Conservation (phyloP, 2,329 filamentous ascomycete genomes). For the Penicillium sp. region DNA sequence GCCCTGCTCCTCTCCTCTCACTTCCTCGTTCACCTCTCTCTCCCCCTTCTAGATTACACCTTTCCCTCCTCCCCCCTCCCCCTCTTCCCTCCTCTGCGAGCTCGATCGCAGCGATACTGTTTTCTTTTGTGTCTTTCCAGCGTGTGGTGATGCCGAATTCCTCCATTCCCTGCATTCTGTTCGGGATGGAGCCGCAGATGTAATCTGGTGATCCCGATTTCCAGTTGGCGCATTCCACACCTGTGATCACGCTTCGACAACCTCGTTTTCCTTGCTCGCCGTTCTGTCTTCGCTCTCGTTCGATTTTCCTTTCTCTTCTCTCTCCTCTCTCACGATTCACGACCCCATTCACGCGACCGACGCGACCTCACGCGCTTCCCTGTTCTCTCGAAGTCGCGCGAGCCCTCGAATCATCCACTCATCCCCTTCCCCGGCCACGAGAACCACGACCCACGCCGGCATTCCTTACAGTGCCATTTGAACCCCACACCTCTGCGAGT, state of each 20-base stretch:
- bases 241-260: conserved; percentile 13
- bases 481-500: conserved; percentile 4
- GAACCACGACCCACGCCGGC: not conserved
- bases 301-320: conserved; percentile 14
- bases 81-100: conserved; percentile 13
- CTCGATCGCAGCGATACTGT: conserved; percentile 12
- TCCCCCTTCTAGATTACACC: conserved; percentile 13
- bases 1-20: conserved; percentile 10
- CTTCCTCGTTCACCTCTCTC: conserved; percentile 15
- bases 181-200: conserved; percentile 27
- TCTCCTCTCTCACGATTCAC: conserved; percentile 21
- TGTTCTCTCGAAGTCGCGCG: conserved; percentile 2
- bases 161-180: conserved; percentile 17
- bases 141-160: conserved; percentile 21
- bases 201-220: conserved; percentile 28
- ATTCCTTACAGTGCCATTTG: conserved; percentile 3
- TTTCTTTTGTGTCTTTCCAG: conserved; percentile 23
- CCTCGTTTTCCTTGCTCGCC: conserved; percentile 18
- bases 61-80: conserved; percentile 13
- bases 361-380: conserved; percentile 18
- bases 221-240: conserved; percentile 26
- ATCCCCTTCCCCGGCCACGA: conserved; percentile 6
- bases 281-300: conserved; percentile 17
- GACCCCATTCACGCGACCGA: conserved; percentile 15
- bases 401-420: conserved; percentile 5